Evolutionary conservation across 2,329 filamentous ascomycete species (phyloP), one percentile per base, ranked within the genome.

Genomic region (Xylariomycetidae sp.): DNA sequence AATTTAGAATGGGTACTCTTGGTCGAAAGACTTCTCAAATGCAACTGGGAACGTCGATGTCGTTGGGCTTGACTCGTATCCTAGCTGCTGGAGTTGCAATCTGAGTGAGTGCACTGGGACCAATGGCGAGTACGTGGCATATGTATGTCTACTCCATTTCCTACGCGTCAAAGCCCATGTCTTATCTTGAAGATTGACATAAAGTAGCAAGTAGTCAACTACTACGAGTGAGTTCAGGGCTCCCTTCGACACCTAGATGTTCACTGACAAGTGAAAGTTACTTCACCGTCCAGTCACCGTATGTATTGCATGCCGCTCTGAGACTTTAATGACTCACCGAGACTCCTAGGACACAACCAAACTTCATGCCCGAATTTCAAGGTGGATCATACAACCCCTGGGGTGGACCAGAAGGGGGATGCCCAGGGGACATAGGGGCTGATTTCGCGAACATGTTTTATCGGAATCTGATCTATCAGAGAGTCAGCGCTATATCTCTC

Each of bases 361-460:
- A 61, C 33, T 77, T 75, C 54, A 63, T 79, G 49, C 69, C 74
- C 0, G 75, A 79, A 36, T 77, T 80, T 50, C 72, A 79, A 41
- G 74, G 73, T 9, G 75, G 75, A 5, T 69, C 61, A 2, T 80
- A 78, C 50, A 76, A 78, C 38, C 72, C 74, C 0, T 82, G 77
- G 76, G 74, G 69, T 23, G 76, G 76, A 4, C 76, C 74, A 0
- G 63, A 71, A 49, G 75, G 66, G 15, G 71, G 70, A 3, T 78
- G 74, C 27, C 62, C 67, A 0, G 57, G 57, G 2, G 69, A 77
- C 27, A 76, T 72, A 13, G 72, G 72, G 2, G 63, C 70, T 0
- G 71, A 78, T 29, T 82, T 77, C 43, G 77, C 72, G 2, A 80
- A 81, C 36, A 51, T 82, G 4, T 82, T 78, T 56, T 82, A 82